Evolutionary conservation across 495 filamentous ascomycete genomes (phyloP).

Genomic region (Neurospora sp.): DNA sequence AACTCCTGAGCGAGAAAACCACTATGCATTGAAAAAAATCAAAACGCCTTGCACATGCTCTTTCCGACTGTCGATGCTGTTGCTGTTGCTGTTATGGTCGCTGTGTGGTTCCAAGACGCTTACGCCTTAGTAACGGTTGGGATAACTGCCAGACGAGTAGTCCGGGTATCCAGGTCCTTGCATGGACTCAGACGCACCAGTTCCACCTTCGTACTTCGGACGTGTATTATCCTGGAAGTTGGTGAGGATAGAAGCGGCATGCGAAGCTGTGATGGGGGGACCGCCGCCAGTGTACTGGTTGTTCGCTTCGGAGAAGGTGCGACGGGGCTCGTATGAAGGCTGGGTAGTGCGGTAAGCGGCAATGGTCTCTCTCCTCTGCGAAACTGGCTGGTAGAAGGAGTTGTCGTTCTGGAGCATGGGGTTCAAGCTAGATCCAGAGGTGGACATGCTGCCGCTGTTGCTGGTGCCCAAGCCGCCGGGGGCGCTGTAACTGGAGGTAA

Average conservation of each 20-base stretch:
- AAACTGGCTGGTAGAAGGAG: background rate
- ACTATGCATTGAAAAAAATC: background rate
- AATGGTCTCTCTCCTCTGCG: background rate
- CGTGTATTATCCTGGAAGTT: background rate
- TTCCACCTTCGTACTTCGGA: background rate
- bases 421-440: background rate
- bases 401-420: background rate
- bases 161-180: background rate
- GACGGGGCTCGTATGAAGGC: background rate
- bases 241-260: background rate
- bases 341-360: background rate
- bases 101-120: background rate
- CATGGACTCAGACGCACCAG: background rate
- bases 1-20: background rate
- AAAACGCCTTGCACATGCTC: background rate
- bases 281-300: background rate
- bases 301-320: background rate
- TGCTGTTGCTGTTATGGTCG: background rate
- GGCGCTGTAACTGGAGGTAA: background rate
- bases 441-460: background rate
- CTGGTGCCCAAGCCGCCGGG: background rate
- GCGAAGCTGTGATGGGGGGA: background rate
- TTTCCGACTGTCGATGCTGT: background rate
- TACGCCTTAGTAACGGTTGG: background rate
- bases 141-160: background rate